Evolutionary conservation across 441 rosid genomes (phyloP).

Genomic region (Brassica balearica): DNA sequence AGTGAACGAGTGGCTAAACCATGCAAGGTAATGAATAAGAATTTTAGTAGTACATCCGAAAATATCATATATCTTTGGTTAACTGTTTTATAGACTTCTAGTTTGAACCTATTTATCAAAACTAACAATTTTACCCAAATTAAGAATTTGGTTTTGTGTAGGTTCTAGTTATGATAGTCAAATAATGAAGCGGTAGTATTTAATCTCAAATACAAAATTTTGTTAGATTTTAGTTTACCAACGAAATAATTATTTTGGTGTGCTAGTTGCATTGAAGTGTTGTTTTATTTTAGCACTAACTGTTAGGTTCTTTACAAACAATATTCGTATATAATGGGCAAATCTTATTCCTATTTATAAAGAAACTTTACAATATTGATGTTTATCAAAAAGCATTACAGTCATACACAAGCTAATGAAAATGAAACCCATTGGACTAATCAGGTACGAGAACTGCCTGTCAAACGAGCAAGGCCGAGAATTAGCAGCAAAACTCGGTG

Average conservation of each 20-base stretch:
- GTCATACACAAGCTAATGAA: slow-evolving; percentile 12
- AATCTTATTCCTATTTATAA: neutral
- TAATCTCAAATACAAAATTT: neutral
- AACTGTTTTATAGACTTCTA: neutral
- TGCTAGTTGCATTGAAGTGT: neutral
- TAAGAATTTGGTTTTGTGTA: neutral
- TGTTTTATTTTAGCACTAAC: neutral
- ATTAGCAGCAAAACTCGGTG: slow-evolving; percentile 70
- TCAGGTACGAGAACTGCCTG: slow-evolving; percentile 63
- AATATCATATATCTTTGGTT: neutral
- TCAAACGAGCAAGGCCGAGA: slow-evolving; percentile 75
- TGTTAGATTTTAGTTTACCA: neutral
- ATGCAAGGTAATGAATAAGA: slow-evolving; percentile 46
- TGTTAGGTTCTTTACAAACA: neutral
- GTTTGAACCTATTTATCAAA: neutral
- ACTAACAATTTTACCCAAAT: neutral
- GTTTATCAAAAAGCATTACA: neutral
- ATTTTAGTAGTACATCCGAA: neutral
- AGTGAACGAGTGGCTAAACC: slow-evolving; percentile 71
- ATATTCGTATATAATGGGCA: neutral
- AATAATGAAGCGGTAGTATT: neutral
- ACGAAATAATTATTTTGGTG: neutral
- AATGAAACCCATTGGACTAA: neutral
- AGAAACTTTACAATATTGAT: neutral
- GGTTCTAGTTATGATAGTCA: neutral